Conservation (phyloP, 345 rosid species). For the Excoecaria agallocha region DNA sequence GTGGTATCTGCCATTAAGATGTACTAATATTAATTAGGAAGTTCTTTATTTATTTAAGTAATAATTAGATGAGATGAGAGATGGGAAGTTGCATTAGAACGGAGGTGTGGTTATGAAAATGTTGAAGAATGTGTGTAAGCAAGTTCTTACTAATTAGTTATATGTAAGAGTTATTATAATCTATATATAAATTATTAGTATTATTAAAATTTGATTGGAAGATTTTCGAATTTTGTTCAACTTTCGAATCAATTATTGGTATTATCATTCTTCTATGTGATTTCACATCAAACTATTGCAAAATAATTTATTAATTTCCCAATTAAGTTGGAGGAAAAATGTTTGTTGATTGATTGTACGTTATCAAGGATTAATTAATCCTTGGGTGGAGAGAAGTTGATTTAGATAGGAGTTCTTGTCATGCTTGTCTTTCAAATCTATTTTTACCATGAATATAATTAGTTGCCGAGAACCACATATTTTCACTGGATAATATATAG, state of each 20-base stretch:
- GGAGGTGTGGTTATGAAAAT: neutral
- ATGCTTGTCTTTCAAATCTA: too few species aligned
- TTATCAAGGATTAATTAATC: too few species aligned
- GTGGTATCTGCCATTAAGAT: neutral
- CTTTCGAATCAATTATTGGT: neutral
- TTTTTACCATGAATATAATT: too few species aligned
- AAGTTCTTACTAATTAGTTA: neutral
- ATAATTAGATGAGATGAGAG: neutral
- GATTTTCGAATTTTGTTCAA: neutral
- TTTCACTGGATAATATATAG: too few species aligned
- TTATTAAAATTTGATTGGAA: neutral
- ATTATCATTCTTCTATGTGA: neutral
- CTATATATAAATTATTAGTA: neutral
- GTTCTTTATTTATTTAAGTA: conserved; percentile 6
- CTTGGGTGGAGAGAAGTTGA: too few species aligned
- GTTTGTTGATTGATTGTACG: too few species aligned
- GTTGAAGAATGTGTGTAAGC: neutral
- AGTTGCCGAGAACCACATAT: too few species aligned
- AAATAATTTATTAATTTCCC: too few species aligned
- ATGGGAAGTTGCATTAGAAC: too few species aligned
- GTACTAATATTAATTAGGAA: neutral
- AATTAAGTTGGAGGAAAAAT: too few species aligned
- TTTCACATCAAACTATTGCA: neutral
- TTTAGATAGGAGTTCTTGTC: too few species aligned
- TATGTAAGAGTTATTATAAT: neutral